Evolutionary conservation across 2,329 filamentous ascomycete species (phyloP).

Genomic region (Zymoseptoria brevis): DNA sequence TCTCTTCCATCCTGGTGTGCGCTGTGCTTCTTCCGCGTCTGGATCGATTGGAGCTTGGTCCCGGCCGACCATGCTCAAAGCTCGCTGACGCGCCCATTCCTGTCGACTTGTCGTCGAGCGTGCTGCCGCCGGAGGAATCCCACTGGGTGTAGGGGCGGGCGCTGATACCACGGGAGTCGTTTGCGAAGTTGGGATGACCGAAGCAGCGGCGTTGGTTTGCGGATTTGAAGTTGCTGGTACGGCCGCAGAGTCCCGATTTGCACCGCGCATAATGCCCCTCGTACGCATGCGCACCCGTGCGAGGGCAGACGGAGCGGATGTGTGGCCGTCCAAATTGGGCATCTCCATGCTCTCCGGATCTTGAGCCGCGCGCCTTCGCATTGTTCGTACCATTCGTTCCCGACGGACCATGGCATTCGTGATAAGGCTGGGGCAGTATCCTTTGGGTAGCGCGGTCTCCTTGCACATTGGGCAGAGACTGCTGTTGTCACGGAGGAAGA

Average conservation of each 20-base stretch:
- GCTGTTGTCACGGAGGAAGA: constrained; percentile 68
- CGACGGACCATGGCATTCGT: constrained; percentile 82
- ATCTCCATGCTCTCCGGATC: constrained; percentile 9
- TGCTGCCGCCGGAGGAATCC: constrained; percentile 9
- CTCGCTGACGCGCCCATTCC: constrained; percentile 41
- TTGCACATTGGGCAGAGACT: constrained; percentile 91
- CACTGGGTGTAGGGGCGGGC: neutral
- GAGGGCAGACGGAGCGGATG: neutral
- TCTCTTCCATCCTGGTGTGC: constrained; percentile 24
- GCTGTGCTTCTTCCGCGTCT: constrained; percentile 22
- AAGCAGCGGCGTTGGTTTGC: neutral
- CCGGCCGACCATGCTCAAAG: constrained; percentile 35
- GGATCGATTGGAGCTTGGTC: constrained; percentile 19
- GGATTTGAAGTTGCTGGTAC: neutral
- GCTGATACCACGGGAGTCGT: neutral
- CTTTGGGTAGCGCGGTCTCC: constrained; percentile 66
- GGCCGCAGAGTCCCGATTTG: neutral
- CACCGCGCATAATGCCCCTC: neutral
- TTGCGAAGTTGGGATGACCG: neutral
- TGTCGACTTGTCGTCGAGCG: constrained; percentile 25
- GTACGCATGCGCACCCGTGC: neutral
- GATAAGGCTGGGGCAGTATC: constrained; percentile 49
- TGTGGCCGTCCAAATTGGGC: neutral
- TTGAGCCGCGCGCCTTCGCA: constrained; percentile 42
- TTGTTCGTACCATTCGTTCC: constrained; percentile 59